These are phyloP conservation scores for Elsinoe arachidis DNA, from an alignment of 2,329 filamentous ascomycete genomes.

Conservation along the genomic window DNA sequence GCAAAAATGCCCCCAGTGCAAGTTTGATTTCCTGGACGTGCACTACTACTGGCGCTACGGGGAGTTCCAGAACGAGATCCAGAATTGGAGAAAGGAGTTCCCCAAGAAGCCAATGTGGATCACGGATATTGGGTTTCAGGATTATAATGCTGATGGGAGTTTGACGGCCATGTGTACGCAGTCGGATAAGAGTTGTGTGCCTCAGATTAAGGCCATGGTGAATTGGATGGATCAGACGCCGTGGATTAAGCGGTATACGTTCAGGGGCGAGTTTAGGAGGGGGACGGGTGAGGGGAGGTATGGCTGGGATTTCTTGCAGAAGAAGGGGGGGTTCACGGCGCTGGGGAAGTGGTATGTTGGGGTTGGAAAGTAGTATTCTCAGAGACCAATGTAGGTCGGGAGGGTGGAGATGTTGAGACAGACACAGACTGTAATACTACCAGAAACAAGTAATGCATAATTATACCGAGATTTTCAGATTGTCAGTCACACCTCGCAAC, in stretches of 20 bases:
- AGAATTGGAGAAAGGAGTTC: neutral
- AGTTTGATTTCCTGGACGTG: slow-evolving; percentile 6
- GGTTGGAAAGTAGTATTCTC: neutral
- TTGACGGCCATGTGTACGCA: neutral
- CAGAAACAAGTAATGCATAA: no score
- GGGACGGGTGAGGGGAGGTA: neutral
- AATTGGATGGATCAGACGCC: slow-evolving; percentile 5
- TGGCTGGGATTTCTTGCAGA: neutral
- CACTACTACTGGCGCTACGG: slow-evolving; percentile 6
- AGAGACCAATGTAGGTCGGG: neutral
- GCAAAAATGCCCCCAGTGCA: slow-evolving; percentile 3
- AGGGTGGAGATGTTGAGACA: no score
- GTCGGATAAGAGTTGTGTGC: neutral
- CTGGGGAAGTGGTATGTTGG: slow-evolving; percentile 3
- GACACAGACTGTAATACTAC: no score
- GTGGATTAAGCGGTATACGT: slow-evolving; percentile 3
- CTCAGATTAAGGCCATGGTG: neutral
- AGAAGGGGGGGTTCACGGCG: neutral
- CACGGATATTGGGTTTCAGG: slow-evolving; percentile 1
- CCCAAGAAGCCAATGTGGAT: slow-evolving; percentile 6
- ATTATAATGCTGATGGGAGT: neutral
- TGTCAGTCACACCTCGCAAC: no score
- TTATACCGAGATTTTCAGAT: no score
- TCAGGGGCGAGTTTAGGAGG: slow-evolving; percentile 2
- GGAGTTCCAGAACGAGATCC: neutral